A percentile compares a stretch with the other conserved stretches of the same genome.
These are phyloP conservation scores for Naganishia onofrii DNA, from an alignment of 768 basidiomycete genomes.

Conservation along the genomic window DNA sequence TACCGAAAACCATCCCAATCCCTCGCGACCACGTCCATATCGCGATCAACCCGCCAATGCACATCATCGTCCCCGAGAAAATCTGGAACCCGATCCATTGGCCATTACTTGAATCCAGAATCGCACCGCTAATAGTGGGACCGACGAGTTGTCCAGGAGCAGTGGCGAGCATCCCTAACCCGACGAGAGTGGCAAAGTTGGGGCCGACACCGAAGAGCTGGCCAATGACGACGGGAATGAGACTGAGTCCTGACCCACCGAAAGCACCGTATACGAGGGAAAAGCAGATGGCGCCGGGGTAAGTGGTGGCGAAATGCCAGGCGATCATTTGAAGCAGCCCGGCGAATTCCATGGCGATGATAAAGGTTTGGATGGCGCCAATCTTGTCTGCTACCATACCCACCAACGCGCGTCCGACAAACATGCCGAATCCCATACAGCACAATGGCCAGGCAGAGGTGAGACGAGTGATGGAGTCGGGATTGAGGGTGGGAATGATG, in stretches of 20 bases:
- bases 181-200: slow-evolving; percentile 31
- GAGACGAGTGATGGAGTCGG: slow-evolving; percentile 6
- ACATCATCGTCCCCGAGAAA: slow-evolving; percentile 24
- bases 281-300: slow-evolving; percentile 24
- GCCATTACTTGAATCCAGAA: slow-evolving; percentile 9
- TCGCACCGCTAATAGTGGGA: slow-evolving; percentile 21
- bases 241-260: slow-evolving; percentile 21
- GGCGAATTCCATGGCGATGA: slow-evolving; percentile 32
- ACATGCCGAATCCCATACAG: slow-evolving; percentile 15
- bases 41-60: slow-evolving; percentile 23
- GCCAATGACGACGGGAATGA: slow-evolving; percentile 28
- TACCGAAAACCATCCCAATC: slow-evolving; percentile 20
- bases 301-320: slow-evolving; percentile 33
- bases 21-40: slow-evolving; percentile 30
- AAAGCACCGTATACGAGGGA: slow-evolving; percentile 28
- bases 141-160: slow-evolving; percentile 26
- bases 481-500: slow-evolving; percentile 3
- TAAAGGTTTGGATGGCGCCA: slow-evolving; percentile 30
- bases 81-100: slow-evolving; percentile 32
- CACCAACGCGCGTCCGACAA: slow-evolving; percentile 22
- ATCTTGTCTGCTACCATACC: slow-evolving; percentile 30
- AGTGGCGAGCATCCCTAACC: slow-evolving; percentile 28
- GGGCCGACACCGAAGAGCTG: slow-evolving; percentile 27
- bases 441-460: slow-evolving; percentile 31
- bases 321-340: slow-evolving; percentile 30